phyloP scores from a whole-genome alignment of 495 filamentous ascomycete genomes.

The Penicillium soppii region DNA sequence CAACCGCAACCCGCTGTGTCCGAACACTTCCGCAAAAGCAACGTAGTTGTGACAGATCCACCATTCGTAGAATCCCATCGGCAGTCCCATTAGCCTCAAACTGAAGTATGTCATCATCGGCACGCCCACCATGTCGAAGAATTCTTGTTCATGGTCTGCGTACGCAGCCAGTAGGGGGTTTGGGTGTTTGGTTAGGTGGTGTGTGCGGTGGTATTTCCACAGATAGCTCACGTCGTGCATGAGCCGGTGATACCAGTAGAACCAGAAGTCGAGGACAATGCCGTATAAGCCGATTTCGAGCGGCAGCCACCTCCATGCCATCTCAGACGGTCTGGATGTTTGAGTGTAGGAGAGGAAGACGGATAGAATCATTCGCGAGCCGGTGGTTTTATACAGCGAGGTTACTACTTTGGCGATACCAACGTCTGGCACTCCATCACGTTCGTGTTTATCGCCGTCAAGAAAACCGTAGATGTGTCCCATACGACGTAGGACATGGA shows the following conservation, averaged over 20 bases:
- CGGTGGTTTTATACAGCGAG: constrained; percentile 34
- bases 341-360: constrained; percentile 26
- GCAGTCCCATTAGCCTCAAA: constrained; percentile 31
- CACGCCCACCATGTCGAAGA: constrained; percentile 44
- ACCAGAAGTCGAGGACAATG: constrained; percentile 47
- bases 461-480: constrained; percentile 32
- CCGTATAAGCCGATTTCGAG: constrained; percentile 42
- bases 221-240: constrained; percentile 43
- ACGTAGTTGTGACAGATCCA: constrained; percentile 45
- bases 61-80: constrained; percentile 46
- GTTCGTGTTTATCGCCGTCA: constrained; percentile 32
- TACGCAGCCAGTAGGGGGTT: constrained; percentile 43
- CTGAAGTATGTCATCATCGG: constrained; percentile 38
- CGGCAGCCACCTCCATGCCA: constrained; percentile 48
- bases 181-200: constrained; percentile 46
- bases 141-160: constrained; percentile 44
- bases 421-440: constrained; percentile 31
- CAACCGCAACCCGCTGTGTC: constrained; percentile 38
- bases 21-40: constrained; percentile 40
- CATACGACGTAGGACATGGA: constrained; percentile 28
- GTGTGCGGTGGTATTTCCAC: constrained; percentile 45
- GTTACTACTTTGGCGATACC: constrained; percentile 28
- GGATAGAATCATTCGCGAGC: constrained; percentile 29
- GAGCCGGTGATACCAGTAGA: constrained; percentile 44
- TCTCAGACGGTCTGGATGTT: constrained; percentile 27